Evolutionary conservation across 139 green algal species (phyloP), one percentile per base, ranked within the genome.

Genomic region (Coelastrella sp.): DNA sequence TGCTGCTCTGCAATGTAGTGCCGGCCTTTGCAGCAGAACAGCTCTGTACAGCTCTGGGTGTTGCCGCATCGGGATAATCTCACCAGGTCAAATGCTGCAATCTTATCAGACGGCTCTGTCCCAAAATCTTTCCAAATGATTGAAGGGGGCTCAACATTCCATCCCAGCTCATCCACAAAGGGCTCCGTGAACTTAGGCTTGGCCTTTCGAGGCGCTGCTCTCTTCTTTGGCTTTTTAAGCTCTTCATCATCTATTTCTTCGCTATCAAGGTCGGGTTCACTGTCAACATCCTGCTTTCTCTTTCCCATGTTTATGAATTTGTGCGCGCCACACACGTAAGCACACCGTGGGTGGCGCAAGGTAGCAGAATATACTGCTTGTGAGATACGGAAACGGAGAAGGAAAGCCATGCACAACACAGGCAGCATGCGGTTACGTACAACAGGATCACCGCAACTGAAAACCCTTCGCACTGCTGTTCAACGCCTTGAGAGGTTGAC

Each of bases 51-150:
- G 35, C 35, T 49, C 35, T 49, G 35, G 35, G 35, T 49, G 35
- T 49, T 49, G 35, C 35, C 3, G 35, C 35, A 49, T 49, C 35
- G 1, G 35, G 35, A 49, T 49, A 49, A 6, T 58, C 92, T 79
- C 58, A 95, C 93, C 86, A 97, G 65, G 65, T 97, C 96, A 83
- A 97, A 95, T 0, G 92, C 95, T 4, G 96, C 96, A 75, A 98
- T 96, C 85, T 95, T 96, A 1, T 78, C 27, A 1, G 20, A 63
- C 0, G 88, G 78, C 70, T 93, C 61, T 12, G 76, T 65, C 6
- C 85, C 91, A 73, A 91, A 92, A 9, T 90, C 75, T 75, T 92
- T 95, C 92, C 92, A 93, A 0, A 95, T 88, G 22, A 96, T 68
- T 7, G 90, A 93, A 49, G 93, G 93, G 8, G 91, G 90, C 59